phyloP scores from a whole-genome alignment of 2,329 filamentous ascomycete species.

The Escovopsis weberi region DNA sequence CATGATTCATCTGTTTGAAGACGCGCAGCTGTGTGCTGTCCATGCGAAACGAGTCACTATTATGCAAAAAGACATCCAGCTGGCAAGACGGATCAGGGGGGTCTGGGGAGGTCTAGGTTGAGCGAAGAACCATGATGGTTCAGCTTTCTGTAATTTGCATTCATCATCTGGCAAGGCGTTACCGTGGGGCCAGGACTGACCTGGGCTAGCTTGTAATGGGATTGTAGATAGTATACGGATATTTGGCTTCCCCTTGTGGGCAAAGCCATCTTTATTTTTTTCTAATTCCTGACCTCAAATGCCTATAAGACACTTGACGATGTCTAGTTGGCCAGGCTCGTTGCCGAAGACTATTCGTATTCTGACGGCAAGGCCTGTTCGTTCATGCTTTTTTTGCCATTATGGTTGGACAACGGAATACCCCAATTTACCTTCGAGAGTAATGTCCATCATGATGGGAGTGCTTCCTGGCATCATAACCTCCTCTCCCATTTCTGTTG shows the following conservation, averaged over 20 bases:
- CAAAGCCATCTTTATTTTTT: too few relatives aligned
- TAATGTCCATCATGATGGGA: not conserved
- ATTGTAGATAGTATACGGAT: too few relatives aligned
- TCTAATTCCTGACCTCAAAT: too few relatives aligned
- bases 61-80: constrained; percentile 95
- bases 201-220: too few relatives aligned
- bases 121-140: not conserved
- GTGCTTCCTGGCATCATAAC: not conserved
- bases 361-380: too few relatives aligned
- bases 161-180: not conserved
- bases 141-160: not conserved
- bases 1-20: constrained; percentile 85
- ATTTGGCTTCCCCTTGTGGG: too few relatives aligned
- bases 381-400: too few relatives aligned
- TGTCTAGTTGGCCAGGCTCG: too few relatives aligned
- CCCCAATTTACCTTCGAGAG: not conserved
- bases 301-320: too few relatives aligned
- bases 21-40: constrained; percentile 75
- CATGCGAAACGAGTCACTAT: constrained; percentile 95
- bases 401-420: too few relatives aligned
- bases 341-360: too few relatives aligned
- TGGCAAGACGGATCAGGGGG: constrained; percentile 67
- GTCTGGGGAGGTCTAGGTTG: constrained; percentile 54
- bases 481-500: not conserved
- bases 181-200: too few relatives aligned